Evolutionary conservation across 345 rosid species (phyloP).

Genomic region (Salix udensis): DNA sequence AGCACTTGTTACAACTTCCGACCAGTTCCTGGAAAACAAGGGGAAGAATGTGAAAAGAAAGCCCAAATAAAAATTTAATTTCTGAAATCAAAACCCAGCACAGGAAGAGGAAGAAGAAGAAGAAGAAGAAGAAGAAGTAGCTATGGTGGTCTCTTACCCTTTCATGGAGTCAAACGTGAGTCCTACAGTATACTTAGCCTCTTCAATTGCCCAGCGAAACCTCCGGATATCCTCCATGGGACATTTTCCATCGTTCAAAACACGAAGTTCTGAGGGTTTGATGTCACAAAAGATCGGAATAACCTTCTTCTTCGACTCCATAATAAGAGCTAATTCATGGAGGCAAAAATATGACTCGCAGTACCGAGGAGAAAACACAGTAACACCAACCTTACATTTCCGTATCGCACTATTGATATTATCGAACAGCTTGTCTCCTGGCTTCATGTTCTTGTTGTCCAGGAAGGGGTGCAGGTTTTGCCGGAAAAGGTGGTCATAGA

Average conservation of each 20-base stretch:
- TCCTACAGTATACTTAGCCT: conserved; percentile 65
- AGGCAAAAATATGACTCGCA: conserved; percentile 61
- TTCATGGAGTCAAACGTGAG: conserved; percentile 53
- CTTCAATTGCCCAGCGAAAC: conserved; percentile 61
- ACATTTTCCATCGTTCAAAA: conserved; percentile 27
- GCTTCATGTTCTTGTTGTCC: conserved; percentile 75
- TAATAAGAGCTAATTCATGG: conserved; percentile 60
- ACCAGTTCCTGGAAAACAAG: conserved; percentile 44
- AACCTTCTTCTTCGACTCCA: conserved; percentile 65
- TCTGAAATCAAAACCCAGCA: too few species aligned
- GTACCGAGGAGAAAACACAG: conserved; percentile 63
- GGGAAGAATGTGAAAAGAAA: background rate
- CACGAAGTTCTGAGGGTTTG: conserved; percentile 64
- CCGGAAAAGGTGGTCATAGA: conserved; percentile 51
- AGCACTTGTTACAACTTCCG: conserved; percentile 56
- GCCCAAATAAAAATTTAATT: background rate
- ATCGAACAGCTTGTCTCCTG: conserved; percentile 65
- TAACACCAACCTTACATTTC: conserved; percentile 48
- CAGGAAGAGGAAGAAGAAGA: background rate
- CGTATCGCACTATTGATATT: conserved; percentile 47
- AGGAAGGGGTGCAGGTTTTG: conserved; percentile 49
- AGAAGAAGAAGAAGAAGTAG: too few species aligned
- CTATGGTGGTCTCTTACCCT: conserved; percentile 39
- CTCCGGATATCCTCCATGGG: conserved; percentile 37
- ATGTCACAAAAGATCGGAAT: conserved; percentile 69